Percentiles rank a stretch among this genome's conserved stretches.
phyloP scores from a whole-genome alignment of 1,284 basidiomycete genomes.

The Austroboletus novae-zelandiae region DNA sequence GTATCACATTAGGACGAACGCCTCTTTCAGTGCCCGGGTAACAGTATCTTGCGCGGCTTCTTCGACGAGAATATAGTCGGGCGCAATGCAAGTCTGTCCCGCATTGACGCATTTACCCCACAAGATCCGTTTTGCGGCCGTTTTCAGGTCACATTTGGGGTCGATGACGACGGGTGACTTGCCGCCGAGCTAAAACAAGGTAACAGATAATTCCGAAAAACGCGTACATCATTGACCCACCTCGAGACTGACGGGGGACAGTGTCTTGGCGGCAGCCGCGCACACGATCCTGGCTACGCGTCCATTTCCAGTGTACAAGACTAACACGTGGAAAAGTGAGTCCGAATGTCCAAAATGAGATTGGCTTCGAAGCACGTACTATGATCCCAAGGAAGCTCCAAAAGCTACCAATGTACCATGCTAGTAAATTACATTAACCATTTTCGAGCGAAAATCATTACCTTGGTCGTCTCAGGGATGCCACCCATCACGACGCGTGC shows the following conservation, averaged over 20 bases:
- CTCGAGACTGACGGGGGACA: constrained; percentile 84
- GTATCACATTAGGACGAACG: constrained; percentile 39
- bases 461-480: constrained; percentile 72
- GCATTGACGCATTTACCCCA: constrained; percentile 81
- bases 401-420: constrained; percentile 40
- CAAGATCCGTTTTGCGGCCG: constrained; percentile 62
- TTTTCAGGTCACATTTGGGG: constrained; percentile 57
- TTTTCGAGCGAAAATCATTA: constrained; percentile 15
- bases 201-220: not conserved
- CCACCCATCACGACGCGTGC: constrained; percentile 77
- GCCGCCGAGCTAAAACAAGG: constrained; percentile 32
- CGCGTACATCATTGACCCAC: constrained; percentile 29
- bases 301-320: constrained; percentile 59
- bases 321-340: constrained; percentile 29
- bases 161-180: constrained; percentile 89
- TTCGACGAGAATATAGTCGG: constrained; percentile 81
- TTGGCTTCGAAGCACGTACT: constrained; percentile 47
- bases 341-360: too few relatives aligned
- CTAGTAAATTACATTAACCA: not conserved
- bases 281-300: constrained; percentile 83
- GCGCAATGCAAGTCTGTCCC: constrained; percentile 73
- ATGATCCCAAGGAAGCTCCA: constrained; percentile 86
- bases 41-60: constrained; percentile 63
- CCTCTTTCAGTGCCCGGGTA: constrained; percentile 57
- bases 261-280: constrained; percentile 79